Percentiles rank a stretch among this genome's conserved stretches.
Conservation (phyloP, 2,329 filamentous ascomycete species). For the Talaromyces marneffei region DNA sequence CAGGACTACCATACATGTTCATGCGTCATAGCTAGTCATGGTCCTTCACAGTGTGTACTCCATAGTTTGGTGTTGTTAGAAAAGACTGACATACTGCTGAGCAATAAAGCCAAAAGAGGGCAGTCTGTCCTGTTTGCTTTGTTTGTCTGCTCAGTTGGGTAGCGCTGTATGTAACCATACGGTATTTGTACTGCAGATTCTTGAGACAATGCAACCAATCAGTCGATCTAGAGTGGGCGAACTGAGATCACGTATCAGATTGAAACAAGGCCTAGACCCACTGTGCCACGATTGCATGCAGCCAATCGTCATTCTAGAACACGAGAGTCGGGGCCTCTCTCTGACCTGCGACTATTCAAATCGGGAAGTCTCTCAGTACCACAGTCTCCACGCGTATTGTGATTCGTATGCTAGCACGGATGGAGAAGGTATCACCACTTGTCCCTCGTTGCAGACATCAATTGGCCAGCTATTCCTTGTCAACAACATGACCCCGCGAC, state of each 20-base stretch:
- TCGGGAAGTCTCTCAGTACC: background rate
- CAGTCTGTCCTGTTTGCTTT: conserved; percentile 1
- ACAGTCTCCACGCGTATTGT: background rate
- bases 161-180: background rate
- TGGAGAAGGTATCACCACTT: background rate
- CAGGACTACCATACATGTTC: background rate
- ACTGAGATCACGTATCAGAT: conserved; percentile 2
- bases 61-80: background rate
- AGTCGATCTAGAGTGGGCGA: background rate
- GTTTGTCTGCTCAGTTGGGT: background rate
- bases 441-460: background rate
- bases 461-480: background rate
- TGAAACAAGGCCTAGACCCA: background rate
- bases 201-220: background rate
- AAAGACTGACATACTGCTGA: background rate
- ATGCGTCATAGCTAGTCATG: background rate
- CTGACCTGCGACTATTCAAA: conserved; percentile 5
- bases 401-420: background rate
- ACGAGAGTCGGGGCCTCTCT: background rate
- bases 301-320: background rate
- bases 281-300: background rate
- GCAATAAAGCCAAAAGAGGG: background rate
- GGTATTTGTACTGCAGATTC: background rate
- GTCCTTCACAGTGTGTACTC: background rate
- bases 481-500: background rate